A percentile compares a stretch with the other conserved stretches of the same genome.
Conservation (phyloP, 495 filamentous ascomycete genomes). For the Podospora conica region DNA sequence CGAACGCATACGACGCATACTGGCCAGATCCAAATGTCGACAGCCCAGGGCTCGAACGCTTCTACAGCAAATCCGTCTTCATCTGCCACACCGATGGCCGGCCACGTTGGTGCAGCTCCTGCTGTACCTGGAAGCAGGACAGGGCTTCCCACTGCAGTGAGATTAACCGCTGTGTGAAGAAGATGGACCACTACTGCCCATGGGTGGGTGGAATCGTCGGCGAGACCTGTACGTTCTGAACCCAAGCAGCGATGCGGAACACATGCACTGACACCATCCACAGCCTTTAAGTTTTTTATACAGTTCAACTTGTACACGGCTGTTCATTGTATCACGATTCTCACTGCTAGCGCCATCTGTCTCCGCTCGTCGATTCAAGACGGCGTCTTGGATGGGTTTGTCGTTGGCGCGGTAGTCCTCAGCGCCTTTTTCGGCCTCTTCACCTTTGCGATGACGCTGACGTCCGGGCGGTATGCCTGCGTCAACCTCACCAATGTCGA, state of each 20-base stretch:
- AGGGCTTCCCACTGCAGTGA: slow-evolving; percentile 80
- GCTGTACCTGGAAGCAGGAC: slow-evolving; percentile 78
- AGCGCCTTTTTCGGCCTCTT: slow-evolving; percentile 70
- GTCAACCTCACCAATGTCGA: slow-evolving; percentile 79
- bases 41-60: slow-evolving; percentile 47
- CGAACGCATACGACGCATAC: slow-evolving; percentile 25
- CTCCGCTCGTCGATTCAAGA: slow-evolving; percentile 20
- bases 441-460: slow-evolving; percentile 63
- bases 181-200: slow-evolving; percentile 94
- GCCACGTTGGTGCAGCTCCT: slow-evolving; percentile 74
- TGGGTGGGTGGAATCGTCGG: slow-evolving; percentile 90
- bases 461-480: slow-evolving; percentile 60
- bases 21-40: slow-evolving; percentile 36
- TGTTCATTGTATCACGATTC: slow-evolving; percentile 57
- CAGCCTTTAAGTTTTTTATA: slow-evolving; percentile 80
- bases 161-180: slow-evolving; percentile 68
- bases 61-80: slow-evolving; percentile 76
- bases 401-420: slow-evolving; percentile 33
- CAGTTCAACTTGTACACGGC: slow-evolving; percentile 72
- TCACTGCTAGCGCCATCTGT: slow-evolving; percentile 43
- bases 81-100: slow-evolving; percentile 72
- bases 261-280: background rate
- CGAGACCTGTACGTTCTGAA: slow-evolving; percentile 51
- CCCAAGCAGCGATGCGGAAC: background rate
- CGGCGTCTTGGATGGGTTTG: slow-evolving; percentile 30